Evolutionary conservation across 345 rosid genomes (phyloP), one percentile per base, ranked within the genome.

Genomic region (Rhodamnia rubescens): DNA sequence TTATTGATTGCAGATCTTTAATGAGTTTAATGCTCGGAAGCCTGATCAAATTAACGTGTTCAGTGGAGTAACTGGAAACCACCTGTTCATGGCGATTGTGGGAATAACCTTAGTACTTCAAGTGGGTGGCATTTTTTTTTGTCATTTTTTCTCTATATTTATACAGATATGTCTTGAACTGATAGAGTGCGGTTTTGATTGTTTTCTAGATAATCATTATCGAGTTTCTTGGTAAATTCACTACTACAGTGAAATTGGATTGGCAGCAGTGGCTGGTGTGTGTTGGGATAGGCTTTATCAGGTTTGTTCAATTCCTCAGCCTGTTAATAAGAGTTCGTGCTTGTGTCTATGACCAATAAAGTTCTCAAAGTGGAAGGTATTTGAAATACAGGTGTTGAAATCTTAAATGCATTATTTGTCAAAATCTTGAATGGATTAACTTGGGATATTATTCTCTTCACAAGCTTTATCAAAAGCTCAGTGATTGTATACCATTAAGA

Each of bases 21-120:
- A 96, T 51, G 99, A 96, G 92, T 96, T 97, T 88, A 97, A 97
- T 89, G 98, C 99, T 85, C 93, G 99, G 84, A 97, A 94, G 88
- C 99, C 98, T 40, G 99, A 97, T 52, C 95, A 96, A 89, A 87
- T 97, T 84, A 97, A 97, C 84, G 93, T 94, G 83, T 97, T 97
- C 88, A 85, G 87, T 1, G 99, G 99, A 81, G 94, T 97, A 74
- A 90, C 93, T 59, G 93, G 91, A 84, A 96, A 96, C 91, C 91
- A 84, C 86, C 93, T 97, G 90, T 96, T 97, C 83, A 82, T 95
- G 87, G 99, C 88, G 83, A 95, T 97, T 57, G 88, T 97, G 83
- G 98, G 94, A 74, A 84, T 94, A 29, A 96, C 99, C 2, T 84
- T 90, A 59, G 85, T 93, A 69, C 91, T 97, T 86, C 99, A 97